Evolutionary conservation across 208 protist genomes (phyloP), one percentile per base, ranked within the genome.

Genomic region (Blechomonas ayalai): DNA sequence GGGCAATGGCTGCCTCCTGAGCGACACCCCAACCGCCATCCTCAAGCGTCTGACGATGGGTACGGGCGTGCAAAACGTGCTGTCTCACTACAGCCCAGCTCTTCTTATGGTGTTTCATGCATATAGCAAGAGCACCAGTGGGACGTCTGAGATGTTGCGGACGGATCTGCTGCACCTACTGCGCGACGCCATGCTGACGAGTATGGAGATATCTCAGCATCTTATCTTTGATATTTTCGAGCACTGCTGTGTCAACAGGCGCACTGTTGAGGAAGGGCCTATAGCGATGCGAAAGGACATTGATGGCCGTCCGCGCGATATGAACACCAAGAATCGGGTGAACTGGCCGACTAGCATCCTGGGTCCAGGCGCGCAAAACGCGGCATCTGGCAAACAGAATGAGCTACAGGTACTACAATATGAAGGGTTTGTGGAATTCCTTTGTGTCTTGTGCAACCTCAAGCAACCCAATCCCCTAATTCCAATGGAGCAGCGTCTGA

Each of bases 401-500:
- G 68, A 81, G 28, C 42, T 66, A 12, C 33, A 53, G 19, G 59
- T 94, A 3, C 65, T 94, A 29, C 51, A 69, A 27, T 90, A 77
- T 33, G 76, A 89, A 22, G 74, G 82, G 4, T 94, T 94, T 49
- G 54, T 82, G 5, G 51, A 89, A 9, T 78, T 94, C 8, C 59
- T 94, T 6, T 94, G 85, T 32, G 78, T 90, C 15, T 37, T 94
- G 20, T 91, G 81, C 59, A 47, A 73, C 52, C 90, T 91, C 45
- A 88, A 90, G 54, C 78, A 82, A 56, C 85, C 85, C 4, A 94
- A 94, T 55, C 82, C 83, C 9, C 70, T 94, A 12, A 73, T 82
- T 25, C 73, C 82, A 0, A 80, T 82, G 50, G 66, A 80, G 15
- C 61, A 80, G 51, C 67, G 82, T 2, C 60, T 94, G 20, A 49